phyloP scores from a whole-genome alignment of 139 green algal genomes.

The Haematococcus sp. region DNA sequence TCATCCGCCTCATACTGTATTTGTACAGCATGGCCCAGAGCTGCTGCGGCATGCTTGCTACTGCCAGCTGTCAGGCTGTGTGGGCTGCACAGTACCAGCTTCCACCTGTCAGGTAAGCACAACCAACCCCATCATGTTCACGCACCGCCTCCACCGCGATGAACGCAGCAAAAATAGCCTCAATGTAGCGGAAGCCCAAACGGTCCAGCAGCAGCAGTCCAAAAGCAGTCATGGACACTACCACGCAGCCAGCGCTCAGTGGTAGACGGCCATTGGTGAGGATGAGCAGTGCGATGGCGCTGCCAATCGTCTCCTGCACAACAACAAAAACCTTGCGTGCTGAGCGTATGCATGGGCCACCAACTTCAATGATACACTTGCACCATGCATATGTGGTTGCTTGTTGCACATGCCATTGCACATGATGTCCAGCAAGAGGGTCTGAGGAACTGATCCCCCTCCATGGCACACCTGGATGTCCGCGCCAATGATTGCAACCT shows the following conservation, averaged over 20 bases:
- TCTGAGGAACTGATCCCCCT: no score
- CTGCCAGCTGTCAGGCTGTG: no score
- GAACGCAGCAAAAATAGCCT: constrained; percentile 67
- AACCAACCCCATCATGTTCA: not conserved
- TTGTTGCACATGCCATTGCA: no score
- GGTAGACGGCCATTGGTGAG: constrained; percentile 57
- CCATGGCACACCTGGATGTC: constrained; percentile 71
- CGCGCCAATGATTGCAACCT: constrained; percentile 77
- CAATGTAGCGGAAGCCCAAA: constrained; percentile 38
- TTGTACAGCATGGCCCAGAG: no score
- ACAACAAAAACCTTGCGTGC: not conserved
- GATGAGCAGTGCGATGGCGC: constrained; percentile 69
- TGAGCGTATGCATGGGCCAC: not conserved
- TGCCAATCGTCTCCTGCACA: constrained; percentile 66
- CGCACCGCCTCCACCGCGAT: constrained; percentile 35
- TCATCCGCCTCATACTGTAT: no score
- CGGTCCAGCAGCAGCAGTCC: constrained; percentile 57
- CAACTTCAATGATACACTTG: no score
- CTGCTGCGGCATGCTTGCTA: no score
- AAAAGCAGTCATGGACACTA: constrained; percentile 46
- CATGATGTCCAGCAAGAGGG: no score
- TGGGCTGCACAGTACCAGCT: no score
- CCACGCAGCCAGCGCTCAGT: constrained; percentile 53
- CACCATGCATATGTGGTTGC: no score
- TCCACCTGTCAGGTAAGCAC: no score